Conservation (phyloP, 805 yeast genomes). For the Martiniozyma abietophila region DNA sequence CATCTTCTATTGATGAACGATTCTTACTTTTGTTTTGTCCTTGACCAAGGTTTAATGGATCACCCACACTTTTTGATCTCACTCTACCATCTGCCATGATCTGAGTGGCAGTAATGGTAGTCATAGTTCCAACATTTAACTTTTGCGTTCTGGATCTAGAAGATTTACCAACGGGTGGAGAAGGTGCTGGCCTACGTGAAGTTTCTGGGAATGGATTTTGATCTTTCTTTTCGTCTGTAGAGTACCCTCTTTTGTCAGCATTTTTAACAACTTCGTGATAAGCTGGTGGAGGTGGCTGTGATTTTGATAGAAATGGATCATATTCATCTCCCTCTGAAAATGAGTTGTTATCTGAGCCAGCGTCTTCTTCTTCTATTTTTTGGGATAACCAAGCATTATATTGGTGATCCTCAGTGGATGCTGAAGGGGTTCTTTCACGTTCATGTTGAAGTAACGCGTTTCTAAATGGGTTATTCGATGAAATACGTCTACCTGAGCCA, state of each 20-base stretch:
- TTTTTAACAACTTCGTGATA: slow-evolving; percentile 63
- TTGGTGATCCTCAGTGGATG: slow-evolving; percentile 21
- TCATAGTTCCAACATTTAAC: slow-evolving; percentile 13
- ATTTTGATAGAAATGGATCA: slow-evolving; percentile 4
- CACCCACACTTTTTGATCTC: slow-evolving; percentile 26
- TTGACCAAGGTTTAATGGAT: slow-evolving; percentile 6
- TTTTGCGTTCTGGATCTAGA: slow-evolving; percentile 1
- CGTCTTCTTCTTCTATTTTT: slow-evolving; percentile 22
- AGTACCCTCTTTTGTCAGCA: slow-evolving; percentile 19
- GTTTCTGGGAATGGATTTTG: slow-evolving; percentile 21
- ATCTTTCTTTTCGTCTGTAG: slow-evolving; percentile 26
- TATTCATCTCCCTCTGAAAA: slow-evolving; percentile 19
- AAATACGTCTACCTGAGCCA: slow-evolving; percentile 38
- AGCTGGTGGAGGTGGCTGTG: slow-evolving; percentile 51
- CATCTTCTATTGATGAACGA: neutral
- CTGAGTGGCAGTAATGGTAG: slow-evolving; percentile 19
- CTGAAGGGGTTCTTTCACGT: slow-evolving; percentile 11
- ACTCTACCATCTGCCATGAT: slow-evolving; percentile 23
- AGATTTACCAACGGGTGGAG: slow-evolving; percentile 7
- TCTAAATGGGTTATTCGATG: slow-evolving; percentile 70
- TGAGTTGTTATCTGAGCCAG: slow-evolving; percentile 31
- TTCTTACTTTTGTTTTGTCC: neutral
- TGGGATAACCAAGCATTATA: slow-evolving; percentile 52
- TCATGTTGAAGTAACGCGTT: slow-evolving; percentile 31
- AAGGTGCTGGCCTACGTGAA: slow-evolving; percentile 12